Evolutionary conservation across 2,329 filamentous ascomycete species (phyloP).

Genomic region (Fusarium longipes): DNA sequence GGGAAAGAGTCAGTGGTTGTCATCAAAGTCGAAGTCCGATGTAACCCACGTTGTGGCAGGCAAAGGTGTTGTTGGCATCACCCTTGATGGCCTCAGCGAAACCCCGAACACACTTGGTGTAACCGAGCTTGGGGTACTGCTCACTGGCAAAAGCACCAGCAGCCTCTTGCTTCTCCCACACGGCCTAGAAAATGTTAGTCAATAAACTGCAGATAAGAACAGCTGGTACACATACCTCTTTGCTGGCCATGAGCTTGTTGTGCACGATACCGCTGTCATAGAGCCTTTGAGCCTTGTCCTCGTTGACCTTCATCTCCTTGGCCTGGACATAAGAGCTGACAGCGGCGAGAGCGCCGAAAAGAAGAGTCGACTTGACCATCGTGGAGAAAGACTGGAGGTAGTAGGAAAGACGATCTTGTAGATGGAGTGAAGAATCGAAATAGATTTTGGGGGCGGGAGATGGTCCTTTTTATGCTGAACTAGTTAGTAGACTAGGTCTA

Average conservation of each 20-base stretch:
- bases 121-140: conserved; percentile 53
- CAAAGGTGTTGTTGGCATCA: conserved; percentile 60
- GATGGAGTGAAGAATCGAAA: background rate
- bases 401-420: background rate
- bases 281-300: conserved; percentile 17
- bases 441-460: rapidly evolving
- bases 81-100: conserved; percentile 58
- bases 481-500: too few species aligned
- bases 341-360: conserved; percentile 26
- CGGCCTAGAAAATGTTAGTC: conserved; percentile 37
- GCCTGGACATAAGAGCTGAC: conserved; percentile 12
- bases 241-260: conserved; percentile 35
- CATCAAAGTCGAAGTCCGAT: rapidly evolving
- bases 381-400: background rate
- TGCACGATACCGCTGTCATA: conserved; percentile 40
- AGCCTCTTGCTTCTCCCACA: conserved; percentile 50
- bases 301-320: conserved; percentile 38
- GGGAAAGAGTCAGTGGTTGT: background rate
- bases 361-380: conserved; percentile 38
- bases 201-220: rapidly evolving
- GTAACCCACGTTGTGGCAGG: conserved; percentile 56
- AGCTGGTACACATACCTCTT: background rate
- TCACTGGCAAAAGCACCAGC: conserved; percentile 51
- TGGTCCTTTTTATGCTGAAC: background rate
- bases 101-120: conserved; percentile 56